Evolutionary conservation across 441 rosid species (phyloP), one percentile per base, ranked within the genome.

Genomic region (Erodium trifolium): DNA sequence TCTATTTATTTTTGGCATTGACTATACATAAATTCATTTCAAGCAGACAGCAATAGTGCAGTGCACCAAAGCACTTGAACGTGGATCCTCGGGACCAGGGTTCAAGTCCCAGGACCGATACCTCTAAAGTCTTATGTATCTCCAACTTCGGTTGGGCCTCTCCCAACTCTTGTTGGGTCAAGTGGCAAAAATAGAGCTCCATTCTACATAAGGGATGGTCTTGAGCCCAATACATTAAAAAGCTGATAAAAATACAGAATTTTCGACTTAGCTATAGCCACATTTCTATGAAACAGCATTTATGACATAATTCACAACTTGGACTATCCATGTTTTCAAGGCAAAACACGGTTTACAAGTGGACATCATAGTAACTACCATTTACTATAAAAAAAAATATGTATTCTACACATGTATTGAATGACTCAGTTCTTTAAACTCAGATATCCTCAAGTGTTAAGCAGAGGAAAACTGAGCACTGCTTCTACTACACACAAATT

Each of bases 341-440:
- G 12, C 23, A 59, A 17, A 1, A 59, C 7, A 19, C 3, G 4
- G 11, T 23, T 19, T 9, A 10, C 4, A 23, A 19, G 65, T 60
- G 35, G 13, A 23, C 12, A 13, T n/a, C 19, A 53, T 53, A n/a
- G 6, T 53, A 53, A 53, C 60, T 53, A n/a, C 14, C 5, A n/a
- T 59, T 14, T 10, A 59, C 34, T 31, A 31, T 31, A 31, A 31
- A 31, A 31, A 31, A 2, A 31, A 31, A 31, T 23, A 12, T 17
- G 19, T 7, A 59, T 59, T 18, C 65, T 23, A 60, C 19, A 9
- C 65, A 60, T 19, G 31, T 19, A 14, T 53, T 53, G 18, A 5
- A 53, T n/a, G 60, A 14, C 60, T 53, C 19, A 23, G 65, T 60
- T 60, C 65, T 9, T 60, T 23, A 23, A 60, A 60, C 31, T 60